phyloP scores from a whole-genome alignment of 2,329 filamentous ascomycete species.

The Coleophoma cylindrospora region DNA sequence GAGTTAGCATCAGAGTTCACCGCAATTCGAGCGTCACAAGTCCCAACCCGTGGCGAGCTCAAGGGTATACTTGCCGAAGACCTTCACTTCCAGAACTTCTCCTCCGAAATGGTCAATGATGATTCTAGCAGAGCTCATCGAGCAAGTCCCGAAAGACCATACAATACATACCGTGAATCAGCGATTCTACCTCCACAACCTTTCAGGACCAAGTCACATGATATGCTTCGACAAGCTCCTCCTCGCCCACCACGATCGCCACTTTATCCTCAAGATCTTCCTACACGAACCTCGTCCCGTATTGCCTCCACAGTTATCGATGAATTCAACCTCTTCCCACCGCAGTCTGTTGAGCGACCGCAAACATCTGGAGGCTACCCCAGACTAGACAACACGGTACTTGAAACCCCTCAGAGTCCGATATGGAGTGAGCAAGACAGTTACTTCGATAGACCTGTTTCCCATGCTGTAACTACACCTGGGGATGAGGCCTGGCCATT shows the following conservation, averaged over 20 bases:
- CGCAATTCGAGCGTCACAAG: constrained; percentile 31
- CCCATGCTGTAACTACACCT: constrained; percentile 38
- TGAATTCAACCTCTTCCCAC: constrained; percentile 33
- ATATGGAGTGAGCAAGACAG: constrained; percentile 21
- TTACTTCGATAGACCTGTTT: constrained; percentile 13
- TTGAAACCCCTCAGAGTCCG: constrained; percentile 13
- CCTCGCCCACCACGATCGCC: constrained; percentile 46
- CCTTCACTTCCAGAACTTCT: constrained; percentile 42
- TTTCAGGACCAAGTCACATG: constrained; percentile 36
- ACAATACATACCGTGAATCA: constrained; percentile 11
- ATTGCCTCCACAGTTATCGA: constrained; percentile 38
- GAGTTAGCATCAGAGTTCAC: constrained; percentile 40
- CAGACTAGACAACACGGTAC: constrained; percentile 36
- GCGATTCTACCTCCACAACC: constrained; percentile 8
- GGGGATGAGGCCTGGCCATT: constrained; percentile 41
- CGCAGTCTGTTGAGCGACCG: constrained; percentile 35
- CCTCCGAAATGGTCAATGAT: constrained; percentile 34
- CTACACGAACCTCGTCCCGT: constrained; percentile 51
- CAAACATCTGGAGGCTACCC: constrained; percentile 40
- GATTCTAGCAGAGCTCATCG: constrained; percentile 5
- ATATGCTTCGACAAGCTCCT: constrained; percentile 30
- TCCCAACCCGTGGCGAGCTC: constrained; percentile 29
- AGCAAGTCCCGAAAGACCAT: constrained; percentile 8
- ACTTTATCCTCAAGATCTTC: constrained; percentile 38
- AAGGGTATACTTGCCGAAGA: constrained; percentile 35